Conservation (phyloP, 371 early-diverging fungal species). For the Capillidium rhysosporum region DNA sequence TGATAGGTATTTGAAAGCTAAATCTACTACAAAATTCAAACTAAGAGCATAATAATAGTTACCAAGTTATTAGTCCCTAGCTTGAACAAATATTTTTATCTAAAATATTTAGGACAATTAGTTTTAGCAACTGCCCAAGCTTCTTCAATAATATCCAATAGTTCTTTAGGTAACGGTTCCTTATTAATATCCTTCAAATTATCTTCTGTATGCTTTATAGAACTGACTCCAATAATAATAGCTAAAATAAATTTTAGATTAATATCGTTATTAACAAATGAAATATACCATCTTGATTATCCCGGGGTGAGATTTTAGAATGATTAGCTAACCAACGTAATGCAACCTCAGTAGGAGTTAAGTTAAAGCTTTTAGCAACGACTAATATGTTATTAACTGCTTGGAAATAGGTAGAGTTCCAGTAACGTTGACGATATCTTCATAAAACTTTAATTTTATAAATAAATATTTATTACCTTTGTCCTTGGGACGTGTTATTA, state of each 20-base stretch:
- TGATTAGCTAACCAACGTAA: conserved; percentile 41
- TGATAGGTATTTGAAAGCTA: no score
- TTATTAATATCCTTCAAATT: conserved; percentile 24
- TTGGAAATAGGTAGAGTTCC: conserved; percentile 29
- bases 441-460: conserved; percentile 2
- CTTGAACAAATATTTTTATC: no score
- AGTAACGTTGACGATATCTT: conserved; percentile 29
- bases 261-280: neutral
- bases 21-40: no score
- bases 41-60: no score
- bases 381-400: conserved; percentile 21
- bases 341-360: conserved; percentile 23
- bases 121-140: conserved; percentile 22
- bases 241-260: conserved; percentile 10
- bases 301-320: conserved; percentile 20
- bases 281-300: conserved; percentile 23
- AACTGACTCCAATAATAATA: conserved; percentile 36
- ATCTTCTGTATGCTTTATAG: conserved; percentile 20
- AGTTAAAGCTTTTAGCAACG: conserved; percentile 16
- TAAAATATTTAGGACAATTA: conserved; percentile 22
- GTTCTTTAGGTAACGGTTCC: conserved; percentile 26
- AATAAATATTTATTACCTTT: conserved; percentile 11
- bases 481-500: conserved; percentile 18
- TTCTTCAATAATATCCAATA: conserved; percentile 25
- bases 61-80: no score